Evolutionary conservation across 164 flowering plant genomes (phyloP).

Genomic region (Piper longum): DNA sequence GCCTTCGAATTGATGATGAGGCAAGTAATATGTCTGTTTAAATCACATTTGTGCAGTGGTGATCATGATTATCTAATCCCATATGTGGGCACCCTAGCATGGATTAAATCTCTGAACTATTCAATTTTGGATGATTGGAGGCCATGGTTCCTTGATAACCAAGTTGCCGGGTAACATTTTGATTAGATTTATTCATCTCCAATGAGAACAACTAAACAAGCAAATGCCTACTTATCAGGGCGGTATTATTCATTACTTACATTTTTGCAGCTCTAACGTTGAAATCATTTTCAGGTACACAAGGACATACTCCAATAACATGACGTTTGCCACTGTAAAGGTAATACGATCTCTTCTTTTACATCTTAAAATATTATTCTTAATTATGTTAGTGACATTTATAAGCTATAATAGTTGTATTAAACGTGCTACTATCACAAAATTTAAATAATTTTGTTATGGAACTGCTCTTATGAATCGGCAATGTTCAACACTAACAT

Average conservation of each 20-base stretch:
- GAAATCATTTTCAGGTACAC: conserved; percentile 21
- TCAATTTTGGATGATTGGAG: conserved; percentile 44
- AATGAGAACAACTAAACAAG: not conserved
- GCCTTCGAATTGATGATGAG: too few species aligned
- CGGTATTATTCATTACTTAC: not conserved
- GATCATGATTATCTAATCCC: conserved; percentile 41
- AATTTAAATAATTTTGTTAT: too few species aligned
- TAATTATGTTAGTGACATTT: not conserved
- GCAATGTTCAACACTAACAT: not conserved
- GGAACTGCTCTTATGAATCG: not conserved
- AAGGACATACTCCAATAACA: conserved; percentile 25
- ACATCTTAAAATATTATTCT: not conserved
- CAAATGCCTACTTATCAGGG: not conserved
- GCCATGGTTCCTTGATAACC: conserved; percentile 29
- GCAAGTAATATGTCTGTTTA: too few species aligned
- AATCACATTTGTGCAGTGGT: conserved; percentile 20
- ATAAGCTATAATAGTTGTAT: too few species aligned
- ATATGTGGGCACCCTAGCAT: conserved; percentile 29
- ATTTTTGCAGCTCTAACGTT: not conserved
- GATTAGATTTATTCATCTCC: not conserved
- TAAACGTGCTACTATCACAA: not conserved
- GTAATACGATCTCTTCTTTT: conserved; percentile 7
- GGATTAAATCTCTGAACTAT: conserved; percentile 37
- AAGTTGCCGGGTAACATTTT: conserved; percentile 37
- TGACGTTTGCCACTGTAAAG: conserved; percentile 52